Base-by-base conservation (phyloP, 139 green algal species). In the Chlorella vulgaris region DNA sequence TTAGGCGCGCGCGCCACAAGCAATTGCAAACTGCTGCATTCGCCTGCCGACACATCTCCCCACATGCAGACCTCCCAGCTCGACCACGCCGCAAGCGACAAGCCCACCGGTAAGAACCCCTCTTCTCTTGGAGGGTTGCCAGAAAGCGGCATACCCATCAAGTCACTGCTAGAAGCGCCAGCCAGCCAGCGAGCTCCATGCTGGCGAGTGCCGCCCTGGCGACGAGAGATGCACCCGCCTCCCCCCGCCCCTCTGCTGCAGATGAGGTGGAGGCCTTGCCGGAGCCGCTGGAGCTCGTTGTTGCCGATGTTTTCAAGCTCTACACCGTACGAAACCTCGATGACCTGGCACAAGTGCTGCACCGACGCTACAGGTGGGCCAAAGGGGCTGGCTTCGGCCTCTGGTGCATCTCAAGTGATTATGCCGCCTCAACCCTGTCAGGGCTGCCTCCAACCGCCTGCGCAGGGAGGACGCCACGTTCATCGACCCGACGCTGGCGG, bases 401-500 rank as follows among this genome's bases (percentile, higher is more conserved):
- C 10, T 69, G 31, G n/a, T 43, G 62, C 31, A 39, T 10, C 10
- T 58, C 47, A 58, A 15, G 47, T 58, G 47, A 50, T 18, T 35
- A 50, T 51, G 29, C 35, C 33, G 2, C 35, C 33, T 50, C 18
- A 33, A 39, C 6, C 68, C 26, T 28, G 4, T 6, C 69, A 55
- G 13, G 15, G 13, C 15, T 55, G 47, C 47, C 10, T 55, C 15
- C 47, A 10, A 55, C n/a, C n/a, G n/a, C n/a, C n/a, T n/a, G n/a
- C n/a, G 38, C 69, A 76, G 69, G 8, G 69, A 62, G 28, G 40
- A 80, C 6, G 71, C 74, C 3, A 68, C 28, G 2, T 83, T 83
- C 28, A 60, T 69, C 0, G 74, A 83, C 43, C 74, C 74, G 2
- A 75, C 81, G 0, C 42, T 81, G 26, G 62, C 36, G 0, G 81